Conservation (phyloP, 2,329 filamentous ascomycete species). For the Torrubiella hemipterigena region DNA sequence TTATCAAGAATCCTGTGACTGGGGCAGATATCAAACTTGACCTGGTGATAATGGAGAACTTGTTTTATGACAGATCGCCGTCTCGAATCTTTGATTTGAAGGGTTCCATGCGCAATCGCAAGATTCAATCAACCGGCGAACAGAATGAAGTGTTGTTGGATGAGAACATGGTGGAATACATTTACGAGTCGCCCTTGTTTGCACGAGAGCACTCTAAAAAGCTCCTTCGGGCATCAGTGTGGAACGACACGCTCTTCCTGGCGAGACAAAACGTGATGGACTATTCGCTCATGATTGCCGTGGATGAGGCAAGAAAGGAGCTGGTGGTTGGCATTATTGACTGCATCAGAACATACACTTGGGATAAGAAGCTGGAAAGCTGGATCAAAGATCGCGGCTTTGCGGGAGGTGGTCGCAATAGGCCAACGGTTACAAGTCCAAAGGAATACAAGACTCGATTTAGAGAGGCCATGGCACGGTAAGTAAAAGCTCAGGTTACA, state of each 20-base stretch:
- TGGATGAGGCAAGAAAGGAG: conserved; percentile 81
- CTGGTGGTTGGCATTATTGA: conserved; percentile 97
- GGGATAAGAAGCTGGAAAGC: conserved; percentile 98
- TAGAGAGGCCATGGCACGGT: conserved; percentile 90
- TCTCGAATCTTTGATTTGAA: conserved; percentile 93
- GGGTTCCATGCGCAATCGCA: conserved; percentile 96
- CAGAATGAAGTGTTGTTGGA: conserved; percentile 93
- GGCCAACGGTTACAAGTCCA: conserved; percentile 90
- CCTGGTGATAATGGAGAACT: conserved; percentile 89
- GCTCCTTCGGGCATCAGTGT: conserved; percentile 78
- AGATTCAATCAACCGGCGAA: conserved; percentile 90
- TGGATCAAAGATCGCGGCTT: conserved; percentile 98
- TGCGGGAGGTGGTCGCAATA: conserved; percentile 61
- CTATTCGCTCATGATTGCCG: conserved; percentile 96
- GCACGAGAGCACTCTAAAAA: conserved; percentile 94
- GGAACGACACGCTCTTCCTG: conserved; percentile 94
- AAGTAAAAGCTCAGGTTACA: conserved; percentile 25
- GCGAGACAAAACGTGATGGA: conserved; percentile 97
- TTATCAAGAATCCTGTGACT: conserved; percentile 88
- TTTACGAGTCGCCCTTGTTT: conserved; percentile 93
- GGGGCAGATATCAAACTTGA: conserved; percentile 92
- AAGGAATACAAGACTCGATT: conserved; percentile 97
- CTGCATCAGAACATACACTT: conserved; percentile 96
- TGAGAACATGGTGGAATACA: conserved; percentile 98
- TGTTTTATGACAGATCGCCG: conserved; percentile 89